Percentiles rank a stretch among this genome's conserved stretches.
These are phyloP conservation scores for Fagopyrum tataricum DNA, from an alignment of 148 eudicot species.

Conservation along the genomic window DNA sequence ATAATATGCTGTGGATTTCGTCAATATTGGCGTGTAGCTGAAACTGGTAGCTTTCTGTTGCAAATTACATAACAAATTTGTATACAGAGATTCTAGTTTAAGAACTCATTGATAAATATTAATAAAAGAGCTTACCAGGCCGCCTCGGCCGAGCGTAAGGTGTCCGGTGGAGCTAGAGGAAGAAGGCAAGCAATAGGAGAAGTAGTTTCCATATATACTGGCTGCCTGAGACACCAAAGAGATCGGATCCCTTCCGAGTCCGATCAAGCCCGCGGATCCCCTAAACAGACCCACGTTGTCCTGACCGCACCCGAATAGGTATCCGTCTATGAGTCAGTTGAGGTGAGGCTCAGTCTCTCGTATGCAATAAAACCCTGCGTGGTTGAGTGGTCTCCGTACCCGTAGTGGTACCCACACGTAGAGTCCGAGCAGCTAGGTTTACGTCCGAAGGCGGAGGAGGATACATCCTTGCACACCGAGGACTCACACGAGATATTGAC, in stretches of 20 bases:
- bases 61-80: not conserved
- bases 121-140: slow-evolving; percentile 3
- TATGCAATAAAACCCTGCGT: slow-evolving; percentile 33
- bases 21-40: slow-evolving; percentile 37
- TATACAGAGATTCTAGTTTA: not conserved
- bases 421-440: slow-evolving; percentile 37
- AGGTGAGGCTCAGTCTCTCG: slow-evolving; percentile 10
- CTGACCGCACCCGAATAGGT: slow-evolving; percentile 22
- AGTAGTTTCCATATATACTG: slow-evolving; percentile 16
- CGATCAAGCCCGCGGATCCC: slow-evolving; percentile 21
- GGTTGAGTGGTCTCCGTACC: slow-evolving; percentile 62
- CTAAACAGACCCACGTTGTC: slow-evolving; percentile 18
- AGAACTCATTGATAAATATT: not conserved
- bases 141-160: slow-evolving; percentile 18
- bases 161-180: slow-evolving; percentile 13
- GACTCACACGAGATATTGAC: slow-evolving; percentile 52
- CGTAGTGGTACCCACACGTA: slow-evolving; percentile 50
- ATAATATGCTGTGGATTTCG: slow-evolving; percentile 33
- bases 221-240: slow-evolving; percentile 22
- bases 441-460: slow-evolving; percentile 38
- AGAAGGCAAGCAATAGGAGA: slow-evolving; percentile 22
- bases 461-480: slow-evolving; percentile 35
- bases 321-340: not conserved
- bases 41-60: slow-evolving; percentile 21
- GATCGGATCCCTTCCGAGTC: slow-evolving; percentile 16